These are phyloP conservation scores for Fusarium bactridioides DNA, from an alignment of 2,329 filamentous ascomycete species.

Conservation along the genomic window DNA sequence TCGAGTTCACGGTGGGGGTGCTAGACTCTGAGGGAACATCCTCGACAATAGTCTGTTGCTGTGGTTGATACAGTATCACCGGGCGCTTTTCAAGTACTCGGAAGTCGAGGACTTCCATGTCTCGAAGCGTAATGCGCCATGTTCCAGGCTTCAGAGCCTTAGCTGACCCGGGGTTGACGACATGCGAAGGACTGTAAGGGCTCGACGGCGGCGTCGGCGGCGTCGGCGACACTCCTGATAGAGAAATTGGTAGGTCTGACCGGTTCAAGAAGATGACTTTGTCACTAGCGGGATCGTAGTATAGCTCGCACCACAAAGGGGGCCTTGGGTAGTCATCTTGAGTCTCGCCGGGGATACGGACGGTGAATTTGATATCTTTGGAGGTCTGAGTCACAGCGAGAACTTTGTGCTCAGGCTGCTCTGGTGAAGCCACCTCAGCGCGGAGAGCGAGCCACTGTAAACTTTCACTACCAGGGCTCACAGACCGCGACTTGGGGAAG, in stretches of 20 bases:
- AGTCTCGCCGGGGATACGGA: slow-evolving; percentile 61
- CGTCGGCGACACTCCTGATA: slow-evolving; percentile 56
- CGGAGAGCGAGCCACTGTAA: slow-evolving; percentile 65
- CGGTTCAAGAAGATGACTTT: slow-evolving; percentile 64
- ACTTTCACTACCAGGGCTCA: slow-evolving; percentile 64
- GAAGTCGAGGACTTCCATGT: slow-evolving; percentile 63
- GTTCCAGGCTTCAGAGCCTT: slow-evolving; percentile 62
- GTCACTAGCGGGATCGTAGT: slow-evolving; percentile 67
- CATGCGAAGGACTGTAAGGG: slow-evolving; percentile 52
- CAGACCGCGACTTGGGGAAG: slow-evolving; percentile 60
- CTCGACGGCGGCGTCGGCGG: slow-evolving; percentile 48
- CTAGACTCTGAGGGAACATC: slow-evolving; percentile 43
- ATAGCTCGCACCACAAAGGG: slow-evolving; percentile 66
- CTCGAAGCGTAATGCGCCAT: slow-evolving; percentile 62
- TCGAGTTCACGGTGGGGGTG: slow-evolving; percentile 52
- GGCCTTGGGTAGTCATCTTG: slow-evolving; percentile 54
- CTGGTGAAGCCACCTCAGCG: slow-evolving; percentile 60
- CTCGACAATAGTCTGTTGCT: slow-evolving; percentile 40
- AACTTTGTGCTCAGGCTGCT: slow-evolving; percentile 64
- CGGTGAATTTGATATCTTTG: slow-evolving; percentile 67
- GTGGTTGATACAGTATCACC: slow-evolving; percentile 50
- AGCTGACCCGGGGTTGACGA: slow-evolving; percentile 54
- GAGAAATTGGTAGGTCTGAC: slow-evolving; percentile 61
- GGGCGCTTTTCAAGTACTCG: slow-evolving; percentile 64
- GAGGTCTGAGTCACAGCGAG: slow-evolving; percentile 67